Base-by-base conservation (phyloP, 1,139 yeast species). In the Kazachstania sp. region DNA sequence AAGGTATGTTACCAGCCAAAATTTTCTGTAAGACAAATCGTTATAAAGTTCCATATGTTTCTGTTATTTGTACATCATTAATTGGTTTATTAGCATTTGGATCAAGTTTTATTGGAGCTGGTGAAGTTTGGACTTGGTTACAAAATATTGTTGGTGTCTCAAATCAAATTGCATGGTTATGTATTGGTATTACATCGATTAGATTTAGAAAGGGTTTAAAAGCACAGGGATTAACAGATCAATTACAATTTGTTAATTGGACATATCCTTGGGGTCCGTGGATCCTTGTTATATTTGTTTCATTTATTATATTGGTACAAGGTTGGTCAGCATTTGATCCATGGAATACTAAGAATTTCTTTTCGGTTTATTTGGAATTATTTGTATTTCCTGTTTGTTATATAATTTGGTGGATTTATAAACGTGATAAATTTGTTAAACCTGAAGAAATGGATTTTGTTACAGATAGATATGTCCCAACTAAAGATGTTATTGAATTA, bases 181-280 rank as follows among this genome's bases (percentile, higher is more conserved):
- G 68, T 50, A 71, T 74, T 39, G 62, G 71, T 12, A 59, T 70
- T 42, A 73, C 78, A 8, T 73, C 76, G 39, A 58, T 75, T 45
- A 70, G 79, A 60, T 76, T 78, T 71, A 71, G 78, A 61, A 70
- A 68, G 53, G 81, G 79, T 9, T 64, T 76, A 39, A 64, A 55
- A 13, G 66, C 54, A 51, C 77, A 75, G 52, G 71, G 68, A 18
- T 68, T 72, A 49, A 58, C 67, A 1, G 48, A 60, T 44, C 60
- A 61, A 48, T 42, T 63, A 18, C 47, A 40, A 12, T 80, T 69
- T 65, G 71, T 60, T 46, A 75, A 81, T 48, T 71, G 75, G 68
- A 73, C 81, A 8, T 79, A 78, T 56, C 86, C 86, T 26, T 78
- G 67, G 58, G 84, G 83, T n/a, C 79, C 84, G 13, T 79, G 73